Evolutionary conservation across 2,329 filamentous ascomycete genomes (phyloP).

Genomic region (Neonectria hederae): DNA sequence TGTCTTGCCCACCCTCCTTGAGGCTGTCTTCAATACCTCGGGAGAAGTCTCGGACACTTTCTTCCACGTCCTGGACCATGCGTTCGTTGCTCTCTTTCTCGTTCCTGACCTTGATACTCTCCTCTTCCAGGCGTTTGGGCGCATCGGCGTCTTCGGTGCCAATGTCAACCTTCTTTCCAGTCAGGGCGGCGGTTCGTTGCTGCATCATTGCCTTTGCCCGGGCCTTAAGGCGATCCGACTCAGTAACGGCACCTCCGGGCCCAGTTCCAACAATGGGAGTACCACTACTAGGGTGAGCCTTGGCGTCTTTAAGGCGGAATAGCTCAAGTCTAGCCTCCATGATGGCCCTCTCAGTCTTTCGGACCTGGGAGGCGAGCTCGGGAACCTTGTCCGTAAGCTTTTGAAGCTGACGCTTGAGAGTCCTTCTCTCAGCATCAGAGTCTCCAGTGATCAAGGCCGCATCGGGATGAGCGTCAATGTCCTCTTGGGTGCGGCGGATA

Average conservation of each 20-base stretch:
- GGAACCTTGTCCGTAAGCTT: conserved; percentile 89
- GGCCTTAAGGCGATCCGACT: conserved; percentile 93
- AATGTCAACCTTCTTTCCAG: conserved; percentile 79
- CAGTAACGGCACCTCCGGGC: conserved; percentile 88
- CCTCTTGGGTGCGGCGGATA: conserved; percentile 89
- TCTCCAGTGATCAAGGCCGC: conserved; percentile 74
- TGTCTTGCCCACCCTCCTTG: conserved; percentile 80
- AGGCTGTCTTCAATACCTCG: conserved; percentile 86
- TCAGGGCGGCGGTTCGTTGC: conserved; percentile 90
- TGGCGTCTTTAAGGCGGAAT: conserved; percentile 92
- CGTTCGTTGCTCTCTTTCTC: conserved; percentile 95
- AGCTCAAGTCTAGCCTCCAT: conserved; percentile 91
- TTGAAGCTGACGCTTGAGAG: conserved; percentile 89
- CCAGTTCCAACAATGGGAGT: conserved; percentile 89
- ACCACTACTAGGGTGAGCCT: conserved; percentile 85
- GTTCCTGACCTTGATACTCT: conserved; percentile 80
- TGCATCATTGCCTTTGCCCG: conserved; percentile 99
- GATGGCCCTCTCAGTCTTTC: conserved; percentile 90
- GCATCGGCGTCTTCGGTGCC: conserved; percentile 79
- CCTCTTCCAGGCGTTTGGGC: conserved; percentile 87
- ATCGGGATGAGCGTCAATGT: conserved; percentile 92
- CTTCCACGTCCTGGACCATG: conserved; percentile 97
- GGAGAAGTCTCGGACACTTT: conserved; percentile 90
- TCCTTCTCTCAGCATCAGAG: conserved; percentile 86
- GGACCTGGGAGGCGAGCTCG: conserved; percentile 89